Conservation (phyloP, 306 rosid genomes). For the Quercus glauca region DNA sequence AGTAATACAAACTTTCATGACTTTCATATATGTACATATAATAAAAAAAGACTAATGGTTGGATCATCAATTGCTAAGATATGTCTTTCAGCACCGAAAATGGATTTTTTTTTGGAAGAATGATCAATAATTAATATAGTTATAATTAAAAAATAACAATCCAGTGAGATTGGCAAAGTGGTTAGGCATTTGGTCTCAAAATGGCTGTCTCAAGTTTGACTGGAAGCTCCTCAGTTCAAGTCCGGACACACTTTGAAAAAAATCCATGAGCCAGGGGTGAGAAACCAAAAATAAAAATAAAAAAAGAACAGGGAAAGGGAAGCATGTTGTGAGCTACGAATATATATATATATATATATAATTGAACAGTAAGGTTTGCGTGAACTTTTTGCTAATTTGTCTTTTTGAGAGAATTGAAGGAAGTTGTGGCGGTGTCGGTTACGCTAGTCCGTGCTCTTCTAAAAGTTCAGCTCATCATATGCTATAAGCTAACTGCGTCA, state of each 20-base stretch:
- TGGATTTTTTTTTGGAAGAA: too few species aligned
- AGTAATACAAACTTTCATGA: background rate
- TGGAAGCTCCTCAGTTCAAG: fast-evolving
- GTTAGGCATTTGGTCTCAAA: too few species aligned
- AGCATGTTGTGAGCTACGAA: background rate
- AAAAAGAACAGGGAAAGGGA: background rate
- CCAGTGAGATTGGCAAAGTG: too few species aligned
- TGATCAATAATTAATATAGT: too few species aligned
- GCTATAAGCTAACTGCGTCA: background rate
- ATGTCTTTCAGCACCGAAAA: too few species aligned
- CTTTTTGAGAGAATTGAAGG: background rate
- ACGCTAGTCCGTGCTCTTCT: background rate
- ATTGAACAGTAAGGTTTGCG: background rate
- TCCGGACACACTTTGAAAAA: too few species aligned
- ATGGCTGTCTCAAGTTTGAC: fast-evolving
- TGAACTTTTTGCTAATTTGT: background rate
- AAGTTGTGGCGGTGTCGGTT: conserved; percentile 41
- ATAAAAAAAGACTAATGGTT: too few species aligned
- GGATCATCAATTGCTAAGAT: too few species aligned
- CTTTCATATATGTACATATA: too few species aligned
- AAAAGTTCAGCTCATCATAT: conserved; percentile 7
- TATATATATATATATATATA: background rate
- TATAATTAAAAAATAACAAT: too few species aligned
- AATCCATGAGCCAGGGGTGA: too few species aligned
- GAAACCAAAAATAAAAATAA: too few species aligned